Evolutionary conservation across 169 alveolate species (phyloP).

Genomic region (Eimeria maxima): DNA sequence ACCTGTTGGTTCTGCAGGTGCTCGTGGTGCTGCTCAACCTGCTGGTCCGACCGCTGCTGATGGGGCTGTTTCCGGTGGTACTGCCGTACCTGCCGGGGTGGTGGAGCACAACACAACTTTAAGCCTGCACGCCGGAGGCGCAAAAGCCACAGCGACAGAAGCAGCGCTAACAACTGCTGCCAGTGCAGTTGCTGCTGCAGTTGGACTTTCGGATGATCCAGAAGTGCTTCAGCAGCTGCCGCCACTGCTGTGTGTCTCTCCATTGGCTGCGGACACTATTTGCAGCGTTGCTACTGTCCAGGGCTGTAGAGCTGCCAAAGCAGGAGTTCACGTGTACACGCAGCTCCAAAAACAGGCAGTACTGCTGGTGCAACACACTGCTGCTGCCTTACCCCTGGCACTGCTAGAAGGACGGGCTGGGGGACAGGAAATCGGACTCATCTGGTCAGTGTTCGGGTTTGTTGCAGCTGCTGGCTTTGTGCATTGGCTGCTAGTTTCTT

Average conservation of each 20-base stretch:
- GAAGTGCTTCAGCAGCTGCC: conserved; percentile 24
- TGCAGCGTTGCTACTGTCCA: conserved; percentile 19
- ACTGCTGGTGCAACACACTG: conserved; percentile 29
- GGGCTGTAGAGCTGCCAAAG: conserved; percentile 25
- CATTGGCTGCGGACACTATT: conserved; percentile 23
- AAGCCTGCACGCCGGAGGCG: not conserved
- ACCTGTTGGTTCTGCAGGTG: conserved; percentile 1
- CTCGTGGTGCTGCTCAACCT: conserved; percentile 1
- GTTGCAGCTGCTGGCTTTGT: not conserved
- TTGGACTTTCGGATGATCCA: not conserved
- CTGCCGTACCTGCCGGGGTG: not conserved
- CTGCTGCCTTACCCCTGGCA: conserved; percentile 21
- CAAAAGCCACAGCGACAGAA: not conserved
- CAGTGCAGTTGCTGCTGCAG: not conserved
- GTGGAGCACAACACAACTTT: not conserved
- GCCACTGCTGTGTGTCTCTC: conserved; percentile 38
- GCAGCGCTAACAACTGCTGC: conserved; percentile 14
- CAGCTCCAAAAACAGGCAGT: conserved; percentile 29
- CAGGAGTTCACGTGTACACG: not conserved
- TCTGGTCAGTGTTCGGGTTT: conserved; percentile 1
- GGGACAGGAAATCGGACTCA: conserved; percentile 42
- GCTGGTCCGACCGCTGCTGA: not conserved
- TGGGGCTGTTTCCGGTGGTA: not conserved
- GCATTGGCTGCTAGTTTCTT: not conserved
- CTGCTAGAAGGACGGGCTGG: conserved; percentile 50